Evolutionary conservation across 495 filamentous ascomycete genomes (phyloP), one percentile per base, ranked within the genome.

Genomic region (Melanomma pulvis-pyrius): DNA sequence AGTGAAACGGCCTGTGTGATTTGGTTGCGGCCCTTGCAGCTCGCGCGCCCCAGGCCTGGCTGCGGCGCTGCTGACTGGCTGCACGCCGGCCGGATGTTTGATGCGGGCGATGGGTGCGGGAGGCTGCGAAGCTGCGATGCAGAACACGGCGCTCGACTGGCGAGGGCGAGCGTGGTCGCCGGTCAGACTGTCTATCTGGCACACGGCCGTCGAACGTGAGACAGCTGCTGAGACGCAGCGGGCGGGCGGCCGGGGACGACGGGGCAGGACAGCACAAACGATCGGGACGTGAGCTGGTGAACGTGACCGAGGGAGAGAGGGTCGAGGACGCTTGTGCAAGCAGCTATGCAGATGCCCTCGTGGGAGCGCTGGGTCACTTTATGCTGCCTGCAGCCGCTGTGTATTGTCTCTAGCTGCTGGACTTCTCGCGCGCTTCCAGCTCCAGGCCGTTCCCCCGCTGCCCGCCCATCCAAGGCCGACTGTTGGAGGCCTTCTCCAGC

Each of bases 391-490:
- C 61, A 72, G 47, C 65, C 70, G 70, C 70, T 63, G 58, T 57
- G 52, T 64, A 63, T 63, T 52, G 17, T 55, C 50, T 58, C 29
- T 59, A 48, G 34, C 25, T 55, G 58, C 59, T 32, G 19, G 4
- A 32, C 55, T 66, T 62, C 65, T 69, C 70, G 70, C 70, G 70
- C 70, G 70, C 65, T 67, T 66, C 70, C 70, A 56, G n/a, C 65
- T 29, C 47, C 36, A 68, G 36, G 61, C 55, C n/a, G 19, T 54
- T 22, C 44, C 41, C 58, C 55, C 17, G 69, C 49, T 47, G 61
- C 54, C 39, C 12, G 52, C 12, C 52, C 54, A 30, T 65, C 68
- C 28, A 59, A 17, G 24, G 57, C 63, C 63, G 39, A 47, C 63
- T 55, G 64, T 71, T 63, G 63, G 57, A 61, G 9, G 7, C 7